Evolutionary conservation across 1,284 basidiomycete genomes (phyloP).

Genomic region (Cryptococcus sp.): DNA sequence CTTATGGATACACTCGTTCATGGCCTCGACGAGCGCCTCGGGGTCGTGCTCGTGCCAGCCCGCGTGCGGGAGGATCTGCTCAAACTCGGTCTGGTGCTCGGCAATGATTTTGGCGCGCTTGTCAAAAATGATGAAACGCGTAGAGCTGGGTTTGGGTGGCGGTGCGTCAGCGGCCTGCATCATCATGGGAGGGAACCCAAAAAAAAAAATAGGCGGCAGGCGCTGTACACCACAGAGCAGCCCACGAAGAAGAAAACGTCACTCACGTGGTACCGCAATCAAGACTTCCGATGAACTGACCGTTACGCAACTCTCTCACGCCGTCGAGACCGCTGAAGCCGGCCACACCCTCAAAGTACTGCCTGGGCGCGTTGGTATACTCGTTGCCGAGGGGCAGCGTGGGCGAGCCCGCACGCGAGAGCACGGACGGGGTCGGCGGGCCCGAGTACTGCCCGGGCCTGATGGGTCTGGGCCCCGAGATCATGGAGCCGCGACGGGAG

Average conservation of each 20-base stretch:
- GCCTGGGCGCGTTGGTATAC: constrained; percentile 23
- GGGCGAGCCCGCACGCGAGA: constrained; percentile 48
- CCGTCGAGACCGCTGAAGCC: constrained; percentile 29
- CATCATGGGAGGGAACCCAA: neutral
- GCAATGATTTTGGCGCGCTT: constrained; percentile 81
- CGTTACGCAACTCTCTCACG: constrained; percentile 28
- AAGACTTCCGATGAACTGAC: constrained; percentile 78
- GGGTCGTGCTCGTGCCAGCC: constrained; percentile 98
- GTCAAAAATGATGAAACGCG: constrained; percentile 93
- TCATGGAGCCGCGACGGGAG: constrained; percentile 34
- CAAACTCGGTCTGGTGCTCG: constrained; percentile 83
- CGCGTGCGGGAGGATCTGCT: constrained; percentile 84
- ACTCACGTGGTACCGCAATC: constrained; percentile 90
- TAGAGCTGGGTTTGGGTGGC: constrained; percentile 62
- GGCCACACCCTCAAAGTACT: constrained; percentile 16
- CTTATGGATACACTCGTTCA: constrained; percentile 72
- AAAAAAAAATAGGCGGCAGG: neutral
- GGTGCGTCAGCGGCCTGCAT: neutral
- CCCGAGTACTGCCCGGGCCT: constrained; percentile 38
- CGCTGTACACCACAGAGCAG: no score
- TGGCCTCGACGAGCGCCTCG: constrained; percentile 72
- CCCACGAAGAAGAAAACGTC: neutral
- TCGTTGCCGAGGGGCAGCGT: constrained; percentile 44
- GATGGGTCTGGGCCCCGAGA: constrained; percentile 41
- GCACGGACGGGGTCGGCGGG: constrained; percentile 41